phyloP scores from a whole-genome alignment of 2,329 filamentous ascomycete genomes.

The Orbilia brochopaga region DNA sequence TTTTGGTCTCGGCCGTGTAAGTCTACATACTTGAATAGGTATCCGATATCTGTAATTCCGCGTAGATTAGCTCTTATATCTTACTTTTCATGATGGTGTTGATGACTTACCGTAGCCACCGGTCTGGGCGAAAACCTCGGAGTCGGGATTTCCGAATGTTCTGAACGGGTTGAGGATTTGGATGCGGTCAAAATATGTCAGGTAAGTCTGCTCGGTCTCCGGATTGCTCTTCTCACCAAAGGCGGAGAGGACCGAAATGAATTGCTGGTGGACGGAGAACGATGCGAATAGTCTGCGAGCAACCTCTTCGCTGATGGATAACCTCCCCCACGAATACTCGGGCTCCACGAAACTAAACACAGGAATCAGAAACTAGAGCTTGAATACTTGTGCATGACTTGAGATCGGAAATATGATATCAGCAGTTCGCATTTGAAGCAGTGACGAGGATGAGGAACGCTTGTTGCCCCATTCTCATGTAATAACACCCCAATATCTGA shows the following conservation, averaged over 20 bases:
- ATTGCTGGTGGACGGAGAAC: constrained; percentile 34
- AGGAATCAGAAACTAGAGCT: neutral
- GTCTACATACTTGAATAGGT: constrained; percentile 44
- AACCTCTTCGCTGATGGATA: constrained; percentile 33
- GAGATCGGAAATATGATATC: neutral
- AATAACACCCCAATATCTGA: neutral
- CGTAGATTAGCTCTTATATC: too few species aligned
- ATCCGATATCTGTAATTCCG: constrained; percentile 30
- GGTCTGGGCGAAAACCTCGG: constrained; percentile 29
- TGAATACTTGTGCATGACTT: neutral
- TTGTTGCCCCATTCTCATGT: neutral
- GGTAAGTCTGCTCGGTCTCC: constrained; percentile 31
- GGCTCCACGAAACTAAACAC: constrained; percentile 27
- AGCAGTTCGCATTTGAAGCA: neutral
- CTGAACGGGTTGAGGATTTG: constrained; percentile 42
- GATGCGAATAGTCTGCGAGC: constrained; percentile 30
- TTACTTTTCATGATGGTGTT: too few species aligned
- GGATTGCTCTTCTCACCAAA: constrained; percentile 36
- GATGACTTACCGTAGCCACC: constrained; percentile 33
- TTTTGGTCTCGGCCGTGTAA: constrained; percentile 20
- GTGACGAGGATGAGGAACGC: too few species aligned
- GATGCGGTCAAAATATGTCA: constrained; percentile 44
- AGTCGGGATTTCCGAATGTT: constrained; percentile 19
- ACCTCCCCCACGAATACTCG: constrained; percentile 22
- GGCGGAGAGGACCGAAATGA: constrained; percentile 29